Base-by-base conservation (phyloP, 108 stramenopile species). In the Stephanodiscus triporus region DNA sequence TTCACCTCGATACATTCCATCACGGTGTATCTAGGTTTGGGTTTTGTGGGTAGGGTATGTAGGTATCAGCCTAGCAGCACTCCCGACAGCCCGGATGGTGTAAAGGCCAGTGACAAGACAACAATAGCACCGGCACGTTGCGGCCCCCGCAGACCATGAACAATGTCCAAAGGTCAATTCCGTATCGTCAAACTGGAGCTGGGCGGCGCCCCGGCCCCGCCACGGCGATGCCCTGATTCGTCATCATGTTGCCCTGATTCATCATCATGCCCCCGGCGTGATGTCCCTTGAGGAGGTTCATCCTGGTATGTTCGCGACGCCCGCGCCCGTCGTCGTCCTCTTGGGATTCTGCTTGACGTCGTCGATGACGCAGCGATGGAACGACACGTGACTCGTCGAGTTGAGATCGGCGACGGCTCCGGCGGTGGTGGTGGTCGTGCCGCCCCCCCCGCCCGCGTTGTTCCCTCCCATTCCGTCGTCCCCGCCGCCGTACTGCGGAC, bases 401-500 rank as follows among this genome's bases (percentile, higher is more conserved):
- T 94, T 94, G 38, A 94, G 55, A 76, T 94, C 91, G 4, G 89
- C 89, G 13, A 94, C 87, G 0, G 78, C 75, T 14, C 91, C 93
- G 36, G 62, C 66, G 22, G 76, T 74, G n/a, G 76, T 77, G 1
- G 48, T 43, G 47, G 49, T 55, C 40, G 40, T 42, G 9, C 40
- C 40, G 1, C 32, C 29, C 20, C 47, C 66, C 0, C 54, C 54
- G 6, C 23, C 29, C 16, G 60, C 59, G 51, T 60, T 64, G 45
- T 22, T 68, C 3, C 37, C 56, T 9, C 49, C 19, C 7, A 63
- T 64, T 26, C 40, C 64, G 40, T 42, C 57, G 20, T 20, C 30
- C 17, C 45, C 56, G 14, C 58, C 70, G 7, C 23, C 11, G 30
- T 45, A 51, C 9, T 54, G 49, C 13, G 63, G 60, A 10, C 23